Base-by-base conservation (phyloP, 352 stramenopile genomes). In the Phytophthora macrochlamydospora region DNA sequence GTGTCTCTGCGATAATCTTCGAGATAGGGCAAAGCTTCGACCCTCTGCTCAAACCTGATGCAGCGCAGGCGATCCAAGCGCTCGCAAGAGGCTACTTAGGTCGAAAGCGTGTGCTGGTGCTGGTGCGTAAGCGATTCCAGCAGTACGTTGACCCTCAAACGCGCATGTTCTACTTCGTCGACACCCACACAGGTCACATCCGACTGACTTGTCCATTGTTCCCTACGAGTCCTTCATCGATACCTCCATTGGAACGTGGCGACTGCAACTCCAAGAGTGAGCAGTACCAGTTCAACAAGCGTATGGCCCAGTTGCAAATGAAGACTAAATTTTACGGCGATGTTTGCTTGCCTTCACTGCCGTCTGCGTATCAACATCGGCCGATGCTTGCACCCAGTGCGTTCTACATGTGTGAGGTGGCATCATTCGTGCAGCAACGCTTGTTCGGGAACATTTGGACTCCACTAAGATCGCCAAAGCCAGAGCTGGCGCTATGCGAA, bases 31-130 rank as follows among this genome's bases (percentile, higher is more conserved):
- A 58, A 28, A 53, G 65, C n/a, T 62, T 73, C 0, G 55, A 66
- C 14, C 78, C 77, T 8, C 65, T 69, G 7, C 31, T 80, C 5
- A 66, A 71, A 3, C 70, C 75, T 31, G 82, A 93, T 40, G 82
- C 82, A 0, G 78, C 82, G 2, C 81, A 90, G 42, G 53, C 54
- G 0, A 87, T 93, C 56, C 85, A 93, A 62, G 72, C 73, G n/a
- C 61, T 91, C 45, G 68, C 68, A 50, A 65, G 73, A 28, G 73
- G 77, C 5, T 78, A 75, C 3, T 67, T 85, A 29, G 75, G 73
- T 7, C 69, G 81, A 1, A 73, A 73, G 37, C 61, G 59, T n/a
- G 53, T 89, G 7, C 59, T 75, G 9, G 33, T 37, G 24, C 69
- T 71, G 35, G 63, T 91, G 18, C 62, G 66, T n/a, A 51, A 65